phyloP scores from a whole-genome alignment of 2,329 filamentous ascomycete species.

The Westerdykella ornata region DNA sequence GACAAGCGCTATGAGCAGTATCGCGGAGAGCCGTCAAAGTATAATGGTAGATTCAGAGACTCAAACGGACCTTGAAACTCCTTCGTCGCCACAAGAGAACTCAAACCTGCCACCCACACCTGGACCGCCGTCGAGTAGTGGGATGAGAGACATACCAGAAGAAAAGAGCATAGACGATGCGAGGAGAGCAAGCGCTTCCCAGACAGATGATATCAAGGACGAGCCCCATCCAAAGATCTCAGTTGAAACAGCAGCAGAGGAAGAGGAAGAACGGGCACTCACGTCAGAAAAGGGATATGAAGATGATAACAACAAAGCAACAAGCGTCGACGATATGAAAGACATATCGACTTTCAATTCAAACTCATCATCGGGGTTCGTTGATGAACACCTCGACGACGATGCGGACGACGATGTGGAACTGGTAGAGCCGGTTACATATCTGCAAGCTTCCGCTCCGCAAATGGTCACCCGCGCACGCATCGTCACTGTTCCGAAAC shows the following conservation, averaged over 20 bases:
- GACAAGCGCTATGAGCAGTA: constrained; percentile 60
- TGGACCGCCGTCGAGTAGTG: constrained; percentile 18
- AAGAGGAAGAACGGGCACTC: constrained; percentile 6
- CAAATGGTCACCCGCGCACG: constrained; percentile 68
- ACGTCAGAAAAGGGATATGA: constrained; percentile 1
- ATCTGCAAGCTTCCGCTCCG: constrained; percentile 56
- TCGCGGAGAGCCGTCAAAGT: constrained; percentile 54
- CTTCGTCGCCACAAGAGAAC: constrained; percentile 13
- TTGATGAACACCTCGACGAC: constrained; percentile 45
- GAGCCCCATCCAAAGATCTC: no score
- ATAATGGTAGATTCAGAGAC: constrained; percentile 62
- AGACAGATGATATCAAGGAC: no score
- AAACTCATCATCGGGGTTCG: constrained; percentile 20
- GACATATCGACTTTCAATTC: constrained; percentile 23
- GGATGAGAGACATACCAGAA: constrained; percentile 35
- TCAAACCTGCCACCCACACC: constrained; percentile 12
- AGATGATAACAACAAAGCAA: neutral
- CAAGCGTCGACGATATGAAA: constrained; percentile 14
- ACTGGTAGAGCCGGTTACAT: constrained; percentile 60
- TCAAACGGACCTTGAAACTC: constrained; percentile 50
- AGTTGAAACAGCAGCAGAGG: constrained; percentile 4
- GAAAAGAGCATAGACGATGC: constrained; percentile 13
- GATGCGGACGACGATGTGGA: constrained; percentile 45
- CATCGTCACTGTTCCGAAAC: constrained; percentile 78
- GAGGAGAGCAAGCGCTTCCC: constrained; percentile 5